Percentiles rank a stretch among this genome's conserved stretches.
phyloP scores from a whole-genome alignment of 1,139 yeast species.

The Kluyveromyces marxianus region DNA sequence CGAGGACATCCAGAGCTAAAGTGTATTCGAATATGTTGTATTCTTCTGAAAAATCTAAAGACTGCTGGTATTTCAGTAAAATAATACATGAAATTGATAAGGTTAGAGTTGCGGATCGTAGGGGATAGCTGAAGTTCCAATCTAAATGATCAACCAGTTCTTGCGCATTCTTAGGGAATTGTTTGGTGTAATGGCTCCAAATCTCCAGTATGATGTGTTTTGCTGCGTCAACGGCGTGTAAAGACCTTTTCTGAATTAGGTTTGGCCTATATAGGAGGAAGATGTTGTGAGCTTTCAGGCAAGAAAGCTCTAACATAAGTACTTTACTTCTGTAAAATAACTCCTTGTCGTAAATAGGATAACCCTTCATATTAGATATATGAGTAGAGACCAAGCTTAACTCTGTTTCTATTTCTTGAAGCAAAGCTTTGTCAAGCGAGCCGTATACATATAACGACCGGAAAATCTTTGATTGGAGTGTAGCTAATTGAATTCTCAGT shows the following conservation, averaged over 20 bases:
- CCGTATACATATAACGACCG: background rate
- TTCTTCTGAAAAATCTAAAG: background rate
- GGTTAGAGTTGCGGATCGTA: conserved; percentile 7
- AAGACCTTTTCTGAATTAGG: conserved; percentile 1
- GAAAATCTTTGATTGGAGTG: conserved; percentile 1
- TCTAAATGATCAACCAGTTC: conserved; percentile 5
- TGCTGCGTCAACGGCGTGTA: conserved; percentile 7
- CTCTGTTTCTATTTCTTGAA: conserved; percentile 1
- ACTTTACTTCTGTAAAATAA: conserved; percentile 5
- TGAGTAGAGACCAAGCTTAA: background rate
- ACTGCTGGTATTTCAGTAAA: conserved; percentile 2
- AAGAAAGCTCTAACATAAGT: conserved; percentile 7
- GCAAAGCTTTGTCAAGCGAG: background rate
- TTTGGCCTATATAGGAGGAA: conserved; percentile 6
- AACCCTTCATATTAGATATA: background rate
- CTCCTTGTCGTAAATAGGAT: conserved; percentile 3
- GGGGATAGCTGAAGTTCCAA: conserved; percentile 8
- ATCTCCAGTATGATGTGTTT: conserved; percentile 5
- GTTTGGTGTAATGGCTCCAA: conserved; percentile 7
- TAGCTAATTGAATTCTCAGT: background rate
- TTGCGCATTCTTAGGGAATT: conserved; percentile 3
- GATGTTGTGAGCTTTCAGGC: conserved; percentile 6
- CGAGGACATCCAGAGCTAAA: conserved; percentile 6
- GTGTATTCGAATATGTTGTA: conserved; percentile 2
- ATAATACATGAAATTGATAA: conserved; percentile 5